Evolutionary conservation across 2,329 filamentous ascomycete genomes (phyloP).

Genomic region (Penicillium sp.): DNA sequence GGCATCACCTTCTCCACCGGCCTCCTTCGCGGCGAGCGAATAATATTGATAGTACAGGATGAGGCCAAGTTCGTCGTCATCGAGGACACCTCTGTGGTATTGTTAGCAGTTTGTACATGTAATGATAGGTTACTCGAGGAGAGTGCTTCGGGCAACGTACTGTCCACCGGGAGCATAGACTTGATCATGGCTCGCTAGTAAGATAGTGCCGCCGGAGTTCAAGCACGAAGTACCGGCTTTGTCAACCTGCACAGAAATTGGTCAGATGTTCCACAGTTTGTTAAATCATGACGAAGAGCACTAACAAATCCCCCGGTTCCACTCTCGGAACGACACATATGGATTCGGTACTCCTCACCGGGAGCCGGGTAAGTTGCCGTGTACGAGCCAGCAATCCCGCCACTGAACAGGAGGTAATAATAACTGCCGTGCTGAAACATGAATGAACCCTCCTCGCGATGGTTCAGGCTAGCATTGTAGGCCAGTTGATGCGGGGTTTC

Average conservation of each 20-base stretch:
- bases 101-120: slow-evolving; percentile 4
- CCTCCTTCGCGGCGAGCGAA: slow-evolving; percentile 46
- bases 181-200: slow-evolving; percentile 59
- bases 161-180: slow-evolving; percentile 69
- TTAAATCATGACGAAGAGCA: too few relatives aligned
- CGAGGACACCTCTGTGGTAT: slow-evolving; percentile 29
- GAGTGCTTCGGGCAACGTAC: slow-evolving; percentile 41
- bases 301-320: slow-evolving; percentile 53
- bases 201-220: slow-evolving; percentile 58
- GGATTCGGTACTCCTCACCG: slow-evolving; percentile 64
- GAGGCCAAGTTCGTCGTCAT: slow-evolving; percentile 44
- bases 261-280: too few relatives aligned
- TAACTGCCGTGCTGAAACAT: slow-evolving; percentile 56
- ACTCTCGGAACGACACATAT: slow-evolving; percentile 57
- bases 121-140: neutral
- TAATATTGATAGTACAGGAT: slow-evolving; percentile 64
- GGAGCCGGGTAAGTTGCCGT: slow-evolving; percentile 50
- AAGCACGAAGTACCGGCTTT: slow-evolving; percentile 53
- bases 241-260: slow-evolving; percentile 41
- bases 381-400: slow-evolving; percentile 58
- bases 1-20: slow-evolving; percentile 46
- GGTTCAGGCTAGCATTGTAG: slow-evolving; percentile 52
- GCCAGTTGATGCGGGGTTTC: slow-evolving; percentile 49
- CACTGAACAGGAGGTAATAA: slow-evolving; percentile 64
- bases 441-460: slow-evolving; percentile 58